Evolutionary conservation across 495 filamentous ascomycete genomes (phyloP), one percentile per base, ranked within the genome.

Genomic region (Penicillium odoratum): DNA sequence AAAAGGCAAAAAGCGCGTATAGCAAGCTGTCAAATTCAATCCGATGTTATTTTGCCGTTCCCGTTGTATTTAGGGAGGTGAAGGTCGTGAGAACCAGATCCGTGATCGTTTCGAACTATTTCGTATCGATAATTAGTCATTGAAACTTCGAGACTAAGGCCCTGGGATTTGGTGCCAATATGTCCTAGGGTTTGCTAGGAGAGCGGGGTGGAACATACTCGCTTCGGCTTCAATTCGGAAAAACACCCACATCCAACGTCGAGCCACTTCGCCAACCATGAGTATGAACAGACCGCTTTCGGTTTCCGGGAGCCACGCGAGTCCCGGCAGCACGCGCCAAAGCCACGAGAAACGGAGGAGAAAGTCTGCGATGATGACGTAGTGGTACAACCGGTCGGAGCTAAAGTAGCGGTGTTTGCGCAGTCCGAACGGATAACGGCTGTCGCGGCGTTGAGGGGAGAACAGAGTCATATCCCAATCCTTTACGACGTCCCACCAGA

Each of bases 391-490:
- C 28, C 83, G 82, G 31, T 80, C 79, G 10, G 81, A 78, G 9
- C 83, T 80, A 68, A 97, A 89, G 65, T 86, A 82, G 18, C 89
- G 83, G 33, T 86, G 80, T 18, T 83, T 79, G 28, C 95, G 84
- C 28, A 98, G 75, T 3, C 91, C 94, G 59, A 81, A 96, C 1
- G 91, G 85, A 60, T 93, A 78, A 8, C 88, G 83, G 7, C 76
- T 79, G 31, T 81, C 76, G 34, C 77, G 75, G 25, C 77, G 69
- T 5, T 72, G 61, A 0, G 73, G 54, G 8, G 83, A 74, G 63
- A 98, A 90, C n/a, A 98, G 81, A 0, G 86, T 88, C 42, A 98
- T 78, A 63, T 98, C 94, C 94, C 94, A 98, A 78, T 98, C 94
- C 76, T 90, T 92, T 45, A 91, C 83, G 21, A 98, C 86, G 69